These are phyloP conservation scores for Aspergillus cavernicola DNA, from an alignment of 495 filamentous ascomycete genomes.

Conservation along the genomic window DNA sequence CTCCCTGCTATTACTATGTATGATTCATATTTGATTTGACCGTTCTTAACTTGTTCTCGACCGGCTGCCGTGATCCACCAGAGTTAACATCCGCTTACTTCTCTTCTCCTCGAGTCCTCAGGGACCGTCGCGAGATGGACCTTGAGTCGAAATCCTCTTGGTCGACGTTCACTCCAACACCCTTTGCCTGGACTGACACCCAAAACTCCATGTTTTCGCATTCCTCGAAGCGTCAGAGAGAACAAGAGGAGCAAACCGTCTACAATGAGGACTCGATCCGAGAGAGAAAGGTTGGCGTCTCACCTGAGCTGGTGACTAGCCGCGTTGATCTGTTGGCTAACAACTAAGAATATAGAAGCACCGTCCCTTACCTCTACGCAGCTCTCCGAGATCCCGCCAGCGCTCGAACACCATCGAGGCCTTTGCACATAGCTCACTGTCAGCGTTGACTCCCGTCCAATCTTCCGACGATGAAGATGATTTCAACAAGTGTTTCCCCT, in stretches of 20 bases:
- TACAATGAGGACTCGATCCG: slow-evolving; percentile 11
- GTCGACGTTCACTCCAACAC: not conserved
- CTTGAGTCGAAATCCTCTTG: not conserved
- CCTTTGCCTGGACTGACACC: not conserved
- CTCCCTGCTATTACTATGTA: slow-evolving; percentile 6
- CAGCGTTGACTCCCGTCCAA: slow-evolving; percentile 38
- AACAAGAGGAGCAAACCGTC: slow-evolving; percentile 16
- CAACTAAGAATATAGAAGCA: slow-evolving; percentile 24
- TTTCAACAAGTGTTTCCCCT: not conserved
- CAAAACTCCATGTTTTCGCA: slow-evolving; percentile 19
- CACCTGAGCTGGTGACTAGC: not conserved
- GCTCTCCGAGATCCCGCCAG: slow-evolving; percentile 23
- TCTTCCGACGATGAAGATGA: slow-evolving; percentile 32
- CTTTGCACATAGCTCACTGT: slow-evolving; percentile 17
- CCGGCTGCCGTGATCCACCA: not conserved
- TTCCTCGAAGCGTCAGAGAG: slow-evolving; percentile 22
- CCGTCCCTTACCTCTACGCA: slow-evolving; percentile 33
- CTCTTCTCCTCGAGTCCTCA: not conserved
- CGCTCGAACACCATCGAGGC: slow-evolving; percentile 14
- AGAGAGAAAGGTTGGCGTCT: slow-evolving; percentile 22
- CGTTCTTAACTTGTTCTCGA: not conserved
- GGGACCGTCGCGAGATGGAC: not conserved
- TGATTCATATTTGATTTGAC: slow-evolving; percentile 4
- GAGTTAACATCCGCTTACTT: not conserved
- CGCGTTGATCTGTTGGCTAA: not conserved